Base-by-base conservation (phyloP, 805 yeast genomes). In the Ogataea glucozyma region DNA sequence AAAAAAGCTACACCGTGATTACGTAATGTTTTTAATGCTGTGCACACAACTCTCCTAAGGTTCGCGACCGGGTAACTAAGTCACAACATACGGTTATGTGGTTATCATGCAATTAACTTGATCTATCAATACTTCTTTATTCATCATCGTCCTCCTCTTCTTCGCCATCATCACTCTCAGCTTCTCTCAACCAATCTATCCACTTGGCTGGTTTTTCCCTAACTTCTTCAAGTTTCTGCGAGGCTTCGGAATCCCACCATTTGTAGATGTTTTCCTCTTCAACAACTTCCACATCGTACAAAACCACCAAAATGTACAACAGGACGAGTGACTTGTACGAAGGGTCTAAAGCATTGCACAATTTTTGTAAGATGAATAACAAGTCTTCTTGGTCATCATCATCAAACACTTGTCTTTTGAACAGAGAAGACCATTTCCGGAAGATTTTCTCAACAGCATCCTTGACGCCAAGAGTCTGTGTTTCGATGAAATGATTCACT, bases 171-270 rank as follows among this genome's bases (percentile, higher is more conserved):
- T 55, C 64, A 26, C 57, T 54, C 32, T 71, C 75, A 1, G 97
- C 97, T 35, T 81, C 86, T 54, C 76, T 76, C 46, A 91, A 73
- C 97, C 97, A 90, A 14, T 82, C 86, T 16, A 91, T 74, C 82
- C 91, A 91, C 62, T 81, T 83, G 7, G 67, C 76, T 2, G 88
- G 81, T 51, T 78, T 71, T 21, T 60, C 69, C 44, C 84, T 75
- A 14, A 82, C 81, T 20, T 67, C 69, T 11, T 63, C 64, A 40
- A 66, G 51, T 27, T 54, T 53, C 12, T 59, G 56, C 31, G 77
- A 67, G 18, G 67, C 71, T 6, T 68, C 73, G 12, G 69, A 58
- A 41, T 73, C 71, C 96, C 96, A 93, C 99, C 99, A 93, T 38
- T 66, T 60, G 56, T 81, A 71, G 31, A 93, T 83, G 43, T 75